A percentile compares a stretch with the other conserved stretches of the same genome.
phyloP scores from a whole-genome alignment of 805 yeast genomes.

The Candida nitratophila region DNA sequence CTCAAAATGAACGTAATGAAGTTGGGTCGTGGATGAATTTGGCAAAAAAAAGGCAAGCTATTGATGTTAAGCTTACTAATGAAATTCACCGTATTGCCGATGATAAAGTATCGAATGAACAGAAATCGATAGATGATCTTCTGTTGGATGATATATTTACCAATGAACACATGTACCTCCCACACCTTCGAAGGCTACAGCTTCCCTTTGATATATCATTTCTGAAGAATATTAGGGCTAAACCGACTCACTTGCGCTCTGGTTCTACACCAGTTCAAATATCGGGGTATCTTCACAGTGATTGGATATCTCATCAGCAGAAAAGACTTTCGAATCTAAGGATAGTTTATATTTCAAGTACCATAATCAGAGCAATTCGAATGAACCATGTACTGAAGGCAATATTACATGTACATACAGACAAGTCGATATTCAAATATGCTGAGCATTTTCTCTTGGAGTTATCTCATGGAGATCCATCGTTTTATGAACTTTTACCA shows the following conservation, averaged over 20 bases:
- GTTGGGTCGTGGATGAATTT: not conserved
- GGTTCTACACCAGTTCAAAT: too few species aligned
- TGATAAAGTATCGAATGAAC: not conserved
- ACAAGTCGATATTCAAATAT: not conserved
- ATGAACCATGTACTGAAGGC: not conserved
- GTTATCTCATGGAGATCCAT: not conserved
- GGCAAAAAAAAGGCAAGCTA: not conserved
- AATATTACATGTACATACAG: not conserved
- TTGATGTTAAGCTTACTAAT: not conserved
- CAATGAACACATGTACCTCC: not conserved
- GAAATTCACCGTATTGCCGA: not conserved
- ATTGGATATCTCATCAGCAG: not conserved
- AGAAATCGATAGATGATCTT: not conserved
- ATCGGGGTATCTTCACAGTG: not conserved
- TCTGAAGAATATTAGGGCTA: not conserved
- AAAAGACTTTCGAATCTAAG: not conserved
- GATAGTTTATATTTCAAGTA: not conserved
- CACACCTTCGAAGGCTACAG: not conserved
- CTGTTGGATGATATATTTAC: not conserved
- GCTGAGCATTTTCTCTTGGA: not conserved
- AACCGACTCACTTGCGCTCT: too few species aligned
- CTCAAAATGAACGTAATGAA: not conserved
- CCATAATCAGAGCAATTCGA: not conserved
- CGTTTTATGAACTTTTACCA: not conserved
- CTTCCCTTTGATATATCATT: not conserved